These are phyloP conservation scores for Aspergillus kassunensis DNA, from an alignment of 495 filamentous ascomycete species.

Conservation along the genomic window DNA sequence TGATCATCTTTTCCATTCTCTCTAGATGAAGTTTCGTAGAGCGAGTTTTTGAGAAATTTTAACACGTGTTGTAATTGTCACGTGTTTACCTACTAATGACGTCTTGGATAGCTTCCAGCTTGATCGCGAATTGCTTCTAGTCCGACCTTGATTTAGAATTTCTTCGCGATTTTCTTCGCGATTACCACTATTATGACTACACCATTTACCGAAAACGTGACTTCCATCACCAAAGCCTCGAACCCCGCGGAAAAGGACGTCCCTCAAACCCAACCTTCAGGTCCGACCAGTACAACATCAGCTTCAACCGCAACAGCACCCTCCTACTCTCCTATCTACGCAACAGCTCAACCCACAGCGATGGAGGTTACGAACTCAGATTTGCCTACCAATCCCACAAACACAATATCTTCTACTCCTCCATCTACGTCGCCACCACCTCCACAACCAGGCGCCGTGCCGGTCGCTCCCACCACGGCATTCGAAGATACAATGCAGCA, in stretches of 20 bases:
- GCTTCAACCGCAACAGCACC: conserved; percentile 34
- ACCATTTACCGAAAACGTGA: conserved; percentile 49
- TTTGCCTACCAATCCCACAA: background rate
- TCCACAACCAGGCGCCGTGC: conserved; percentile 12
- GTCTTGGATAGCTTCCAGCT: too few relatives aligned
- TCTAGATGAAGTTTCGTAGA: background rate
- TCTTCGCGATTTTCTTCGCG: background rate
- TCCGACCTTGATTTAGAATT: background rate
- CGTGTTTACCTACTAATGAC: conserved; percentile 5
- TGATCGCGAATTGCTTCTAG: too few relatives aligned
- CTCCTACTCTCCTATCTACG: conserved; percentile 40
- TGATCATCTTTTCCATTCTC: background rate
- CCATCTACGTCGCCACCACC: conserved; percentile 11
- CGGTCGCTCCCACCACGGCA: background rate
- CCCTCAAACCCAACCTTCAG: conserved; percentile 35
- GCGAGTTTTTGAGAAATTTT: background rate
- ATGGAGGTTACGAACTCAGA: conserved; percentile 18
- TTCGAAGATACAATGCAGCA: background rate
- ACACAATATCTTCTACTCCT: conserved; percentile 43
- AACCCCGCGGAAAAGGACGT: conserved; percentile 17
- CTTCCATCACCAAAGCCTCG: background rate
- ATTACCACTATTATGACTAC: conserved; percentile 38
- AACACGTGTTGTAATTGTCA: background rate
- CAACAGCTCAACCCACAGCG: conserved; percentile 43
- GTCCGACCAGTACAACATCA: conserved; percentile 20